Percentiles rank a stretch among this genome's conserved stretches.
Conservation (phyloP, 495 filamentous ascomycete species). For the Parathielavia appendiculata region DNA sequence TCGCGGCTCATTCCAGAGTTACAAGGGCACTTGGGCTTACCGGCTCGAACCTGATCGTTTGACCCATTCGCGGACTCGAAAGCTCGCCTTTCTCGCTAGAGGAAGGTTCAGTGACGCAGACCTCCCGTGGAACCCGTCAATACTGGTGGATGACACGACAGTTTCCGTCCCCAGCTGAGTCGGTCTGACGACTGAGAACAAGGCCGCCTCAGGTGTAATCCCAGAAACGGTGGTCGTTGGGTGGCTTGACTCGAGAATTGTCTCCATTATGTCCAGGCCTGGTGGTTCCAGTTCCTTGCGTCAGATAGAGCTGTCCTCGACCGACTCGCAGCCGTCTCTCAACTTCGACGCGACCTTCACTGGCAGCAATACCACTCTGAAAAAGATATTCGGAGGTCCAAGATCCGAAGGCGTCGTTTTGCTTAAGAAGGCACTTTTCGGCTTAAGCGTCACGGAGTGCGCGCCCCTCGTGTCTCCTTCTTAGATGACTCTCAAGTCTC, state of each 20-base stretch:
- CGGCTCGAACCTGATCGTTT: slow-evolving; percentile 27
- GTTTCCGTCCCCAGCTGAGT: background rate
- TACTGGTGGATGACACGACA: background rate
- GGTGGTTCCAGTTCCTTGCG: background rate
- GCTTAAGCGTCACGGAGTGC: too few relatives aligned
- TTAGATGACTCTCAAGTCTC: background rate
- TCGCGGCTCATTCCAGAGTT: background rate
- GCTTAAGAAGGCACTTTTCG: background rate
- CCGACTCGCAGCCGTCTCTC: background rate
- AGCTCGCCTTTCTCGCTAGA: slow-evolving; percentile 19
- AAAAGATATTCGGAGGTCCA: background rate
- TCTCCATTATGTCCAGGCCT: slow-evolving; percentile 13
- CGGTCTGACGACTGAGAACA: slow-evolving; percentile 7
- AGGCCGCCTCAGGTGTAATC: background rate
- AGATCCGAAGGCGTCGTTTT: background rate
- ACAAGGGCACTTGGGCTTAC: slow-evolving; percentile 10
- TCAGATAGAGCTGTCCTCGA: background rate
- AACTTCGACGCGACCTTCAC: background rate
- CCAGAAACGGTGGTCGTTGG: slow-evolving; percentile 2
- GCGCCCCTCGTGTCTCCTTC: too few relatives aligned
- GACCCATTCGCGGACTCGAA: slow-evolving; percentile 27
- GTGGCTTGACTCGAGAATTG: slow-evolving; percentile 17
- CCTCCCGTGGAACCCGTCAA: background rate
- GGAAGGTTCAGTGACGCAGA: slow-evolving; percentile 18
- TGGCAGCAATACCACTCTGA: background rate